Percentiles rank a stretch among this genome's conserved stretches.
phyloP scores from a whole-genome alignment of 2,329 filamentous ascomycete species.

The Verticillium longisporum region DNA sequence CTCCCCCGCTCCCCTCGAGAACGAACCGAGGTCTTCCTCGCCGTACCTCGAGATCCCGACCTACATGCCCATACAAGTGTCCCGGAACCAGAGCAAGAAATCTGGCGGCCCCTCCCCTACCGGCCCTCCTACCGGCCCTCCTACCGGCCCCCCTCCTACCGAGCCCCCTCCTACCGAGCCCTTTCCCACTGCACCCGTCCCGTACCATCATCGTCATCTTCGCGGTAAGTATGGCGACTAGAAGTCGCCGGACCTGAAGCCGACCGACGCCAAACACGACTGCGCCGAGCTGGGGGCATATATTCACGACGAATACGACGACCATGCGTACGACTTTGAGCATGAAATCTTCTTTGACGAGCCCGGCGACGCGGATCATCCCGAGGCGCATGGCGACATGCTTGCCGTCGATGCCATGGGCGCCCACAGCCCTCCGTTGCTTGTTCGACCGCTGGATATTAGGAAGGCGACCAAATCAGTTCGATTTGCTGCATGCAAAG shows the following conservation, averaged over 20 bases:
- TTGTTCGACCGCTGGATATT: slow-evolving; percentile 1
- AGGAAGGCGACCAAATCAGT: neutral
- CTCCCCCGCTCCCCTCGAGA: slow-evolving; percentile 12
- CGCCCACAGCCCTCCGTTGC: slow-evolving; percentile 4
- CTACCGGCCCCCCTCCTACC: too few relatives aligned
- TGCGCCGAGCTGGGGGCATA: slow-evolving; percentile 21
- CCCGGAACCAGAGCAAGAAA: slow-evolving; percentile 24
- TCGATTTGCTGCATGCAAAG: slow-evolving; percentile 6
- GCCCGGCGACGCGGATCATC: neutral
- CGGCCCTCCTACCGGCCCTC: neutral
- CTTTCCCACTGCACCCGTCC: slow-evolving; percentile 11
- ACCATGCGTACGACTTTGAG: slow-evolving; percentile 10
- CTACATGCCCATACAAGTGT: slow-evolving; percentile 17
- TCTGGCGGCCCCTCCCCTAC: slow-evolving; percentile 4
- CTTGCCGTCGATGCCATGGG: slow-evolving; percentile 2
- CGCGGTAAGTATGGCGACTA: slow-evolving; percentile 37
- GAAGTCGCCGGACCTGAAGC: slow-evolving; percentile 6
- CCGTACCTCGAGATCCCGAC: slow-evolving; percentile 33
- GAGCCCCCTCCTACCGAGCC: slow-evolving; percentile 6
- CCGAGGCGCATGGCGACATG: slow-evolving; percentile 3
- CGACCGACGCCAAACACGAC: slow-evolving; percentile 9
- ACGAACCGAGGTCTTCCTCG: slow-evolving; percentile 29
- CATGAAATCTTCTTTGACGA: slow-evolving; percentile 1
- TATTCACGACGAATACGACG: slow-evolving; percentile 23
- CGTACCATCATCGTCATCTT: slow-evolving; percentile 34